Base-by-base conservation (phyloP, 2,329 filamentous ascomycete species). In the Claviceps quebecensis region DNA sequence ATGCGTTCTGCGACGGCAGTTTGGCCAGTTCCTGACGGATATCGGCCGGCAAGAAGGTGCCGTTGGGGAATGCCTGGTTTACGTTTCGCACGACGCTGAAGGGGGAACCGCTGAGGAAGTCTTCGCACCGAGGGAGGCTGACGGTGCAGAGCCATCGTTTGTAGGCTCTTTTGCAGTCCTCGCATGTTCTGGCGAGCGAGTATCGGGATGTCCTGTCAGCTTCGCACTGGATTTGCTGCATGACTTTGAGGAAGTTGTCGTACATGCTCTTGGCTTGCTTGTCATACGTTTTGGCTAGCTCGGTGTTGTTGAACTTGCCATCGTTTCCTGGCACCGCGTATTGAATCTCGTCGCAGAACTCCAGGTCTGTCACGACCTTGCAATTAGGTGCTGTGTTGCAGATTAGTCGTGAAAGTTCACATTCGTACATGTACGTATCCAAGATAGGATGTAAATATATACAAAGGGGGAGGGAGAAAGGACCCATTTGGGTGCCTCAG, bases 141-240 rank as follows among this genome's bases (percentile, higher is more conserved):
- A 97, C 89, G 23, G 87, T 86, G 70, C 93, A 98, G 19, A 98
- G 81, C 93, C 93, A 98, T 61, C 82, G 75, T 66, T 94, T 96
- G 75, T 98, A 98, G 8, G 88, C 87, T 1, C 64, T 61, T 16
- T 73, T 78, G 67, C 93, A 98, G 65, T 94, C 78, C 44, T 72
- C 67, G 71, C 93, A 98, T 58, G 68, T 78, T 43, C 82, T 79
- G 1, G 81, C 85, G 14, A 97, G 80, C 1, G 89, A 95, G 69
- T 95, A 98, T 56, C 79, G 78, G 14, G 86, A 80, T 37, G 83
- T 82, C 1, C 77, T 69, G 0, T 78, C 77, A 2, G 87, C 84
- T 59, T 95, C 83, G 72, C 93, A 98, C 14, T 87, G 81, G 23
- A 95, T 78, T 63, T 96, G 90, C 56, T 84, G 80, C 40, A 98